phyloP scores from a whole-genome alignment of 202 grass and related monocot genomes.

The Saccharum hybrid region DNA sequence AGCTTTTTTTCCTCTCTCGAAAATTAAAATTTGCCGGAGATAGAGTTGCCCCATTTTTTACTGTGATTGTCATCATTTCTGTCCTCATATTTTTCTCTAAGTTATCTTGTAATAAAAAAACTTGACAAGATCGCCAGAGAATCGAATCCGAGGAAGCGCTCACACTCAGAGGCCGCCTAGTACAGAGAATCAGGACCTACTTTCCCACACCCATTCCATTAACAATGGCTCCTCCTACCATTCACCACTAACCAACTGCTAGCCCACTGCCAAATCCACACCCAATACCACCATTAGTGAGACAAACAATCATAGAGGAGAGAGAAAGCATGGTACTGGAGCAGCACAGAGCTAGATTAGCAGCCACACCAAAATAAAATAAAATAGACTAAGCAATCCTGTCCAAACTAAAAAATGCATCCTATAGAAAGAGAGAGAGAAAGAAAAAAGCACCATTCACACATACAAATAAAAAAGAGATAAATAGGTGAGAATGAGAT shows the following conservation, averaged over 20 bases:
- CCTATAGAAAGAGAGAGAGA: neutral
- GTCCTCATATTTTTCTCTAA: neutral
- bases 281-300: slow-evolving; percentile 16
- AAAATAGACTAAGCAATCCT: neutral
- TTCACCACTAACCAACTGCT: slow-evolving; percentile 27
- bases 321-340: slow-evolving; percentile 40
- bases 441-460: neutral
- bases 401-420: too few relatives aligned
- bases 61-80: neutral
- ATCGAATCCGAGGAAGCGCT: slow-evolving; percentile 37
- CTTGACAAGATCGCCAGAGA: slow-evolving; percentile 3
- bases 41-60: neutral
- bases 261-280: slow-evolving; percentile 33
- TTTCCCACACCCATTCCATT: neutral
- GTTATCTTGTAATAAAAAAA: slow-evolving; percentile 6
- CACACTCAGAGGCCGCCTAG: neutral
- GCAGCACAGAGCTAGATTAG: neutral
- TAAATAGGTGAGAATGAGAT: neutral
- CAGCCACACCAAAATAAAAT: slow-evolving; percentile 16
- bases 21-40: neutral
- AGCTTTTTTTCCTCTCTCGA: neutral
- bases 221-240: slow-evolving; percentile 9
- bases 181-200: slow-evolving; percentile 31
- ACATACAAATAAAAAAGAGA: neutral
- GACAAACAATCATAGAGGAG: slow-evolving; percentile 55